phyloP scores from a whole-genome alignment of 1,284 basidiomycete genomes.

The Chondrostereum purpureum region DNA sequence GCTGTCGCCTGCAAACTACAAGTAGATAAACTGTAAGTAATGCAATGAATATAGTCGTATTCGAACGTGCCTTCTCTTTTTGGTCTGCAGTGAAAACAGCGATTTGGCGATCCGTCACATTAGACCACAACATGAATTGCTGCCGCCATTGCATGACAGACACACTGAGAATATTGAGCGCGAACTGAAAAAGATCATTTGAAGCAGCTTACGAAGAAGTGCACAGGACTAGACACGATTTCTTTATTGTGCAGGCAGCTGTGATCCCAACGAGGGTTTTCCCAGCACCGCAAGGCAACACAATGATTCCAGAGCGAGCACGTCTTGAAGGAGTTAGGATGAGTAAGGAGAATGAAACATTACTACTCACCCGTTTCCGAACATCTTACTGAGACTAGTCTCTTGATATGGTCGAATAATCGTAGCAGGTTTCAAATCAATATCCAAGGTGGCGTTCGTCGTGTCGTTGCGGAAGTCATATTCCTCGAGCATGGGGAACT shows the following conservation, averaged over 20 bases:
- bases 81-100: conserved; percentile 94
- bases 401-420: conserved; percentile 97
- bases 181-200: background rate
- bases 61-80: conserved; percentile 84
- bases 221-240: conserved; percentile 96
- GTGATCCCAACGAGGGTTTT: conserved; percentile 99
- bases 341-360: conserved; percentile 3
- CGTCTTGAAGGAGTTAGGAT: conserved; percentile 47
- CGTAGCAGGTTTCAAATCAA: conserved; percentile 94
- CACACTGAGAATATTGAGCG: conserved; percentile 62
- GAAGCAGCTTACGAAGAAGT: conserved; percentile 77
- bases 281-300: conserved; percentile 96
- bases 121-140: conserved; percentile 96
- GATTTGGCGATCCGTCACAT: conserved; percentile 91
- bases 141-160: conserved; percentile 98
- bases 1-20: conserved; percentile 85
- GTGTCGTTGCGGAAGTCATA: conserved; percentile 98
- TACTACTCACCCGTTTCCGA: conserved; percentile 80
- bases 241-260: conserved; percentile 98
- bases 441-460: conserved; percentile 90
- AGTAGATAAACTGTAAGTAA: too few relatives aligned
- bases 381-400: conserved; percentile 97
- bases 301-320: conserved; percentile 96
- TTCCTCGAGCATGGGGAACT: conserved; percentile 95
- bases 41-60: too few relatives aligned